These are phyloP conservation scores for Trichoderma koningii DNA, from an alignment of 2,329 filamentous ascomycete species.

Conservation along the genomic window DNA sequence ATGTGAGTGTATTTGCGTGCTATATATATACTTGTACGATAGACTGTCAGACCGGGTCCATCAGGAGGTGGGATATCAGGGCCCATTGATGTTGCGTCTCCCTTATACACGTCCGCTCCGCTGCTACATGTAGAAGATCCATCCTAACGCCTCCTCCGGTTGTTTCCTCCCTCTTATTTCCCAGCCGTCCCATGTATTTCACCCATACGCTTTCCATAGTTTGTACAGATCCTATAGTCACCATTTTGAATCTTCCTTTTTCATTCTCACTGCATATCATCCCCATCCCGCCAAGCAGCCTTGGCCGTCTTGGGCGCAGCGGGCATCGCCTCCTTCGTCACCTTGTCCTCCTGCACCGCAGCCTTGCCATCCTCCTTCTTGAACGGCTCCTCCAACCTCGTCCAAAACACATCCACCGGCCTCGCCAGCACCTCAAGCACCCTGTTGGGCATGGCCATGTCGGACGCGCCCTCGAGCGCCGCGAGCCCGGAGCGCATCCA, in stretches of 20 bases:
- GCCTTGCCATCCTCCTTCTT: slow-evolving; percentile 37
- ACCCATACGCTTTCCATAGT: slow-evolving; percentile 3
- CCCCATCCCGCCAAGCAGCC: slow-evolving; percentile 3
- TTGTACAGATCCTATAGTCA: slow-evolving; percentile 1
- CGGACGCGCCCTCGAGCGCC: slow-evolving; percentile 53
- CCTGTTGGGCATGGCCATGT: slow-evolving; percentile 43
- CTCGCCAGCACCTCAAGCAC: slow-evolving; percentile 41
- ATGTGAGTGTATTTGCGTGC: background rate
- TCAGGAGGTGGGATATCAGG: slow-evolving; percentile 13
- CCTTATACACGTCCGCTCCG: background rate
- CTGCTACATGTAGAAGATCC: background rate
- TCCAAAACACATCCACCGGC: slow-evolving; percentile 49
- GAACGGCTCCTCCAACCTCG: slow-evolving; percentile 46
- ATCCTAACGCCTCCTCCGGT: background rate
- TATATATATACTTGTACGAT: background rate
- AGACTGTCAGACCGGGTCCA: slow-evolving; percentile 2
- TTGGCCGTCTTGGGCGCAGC: background rate
- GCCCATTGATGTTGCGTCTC: background rate
- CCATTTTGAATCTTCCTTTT: background rate
- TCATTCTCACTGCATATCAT: slow-evolving; percentile 9
- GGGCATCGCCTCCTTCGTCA: background rate
- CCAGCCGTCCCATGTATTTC: background rate
- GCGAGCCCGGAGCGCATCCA: slow-evolving; percentile 56
- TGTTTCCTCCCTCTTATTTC: background rate
- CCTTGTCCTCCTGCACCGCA: slow-evolving; percentile 19